Base-by-base conservation (phyloP, 116 monocot genomes). In the Phalaenopsis hybrid region DNA sequence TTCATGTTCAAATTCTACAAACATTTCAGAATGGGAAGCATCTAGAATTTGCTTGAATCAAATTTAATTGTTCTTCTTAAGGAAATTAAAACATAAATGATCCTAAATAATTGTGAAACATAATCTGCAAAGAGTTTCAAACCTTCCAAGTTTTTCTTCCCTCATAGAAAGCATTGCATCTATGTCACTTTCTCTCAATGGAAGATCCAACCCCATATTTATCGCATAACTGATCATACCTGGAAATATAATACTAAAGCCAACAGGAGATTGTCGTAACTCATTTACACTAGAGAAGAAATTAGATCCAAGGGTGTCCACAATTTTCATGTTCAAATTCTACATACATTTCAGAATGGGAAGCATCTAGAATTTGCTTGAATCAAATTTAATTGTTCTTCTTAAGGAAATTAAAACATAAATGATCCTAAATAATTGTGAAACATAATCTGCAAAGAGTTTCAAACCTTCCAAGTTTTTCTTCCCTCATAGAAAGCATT, bases 81-180 rank as follows among this genome's bases (percentile, higher is more conserved):
- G 25, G 65, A 65, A 65, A 23, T 65, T n/a, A 65, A 23, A 65
- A 28, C 70, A 37, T 70, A 13, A 31, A 33, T 3, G 16, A 9
- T 9, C 34, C 34, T 28, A 75, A 44, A 18, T 75, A 21, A 75
- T 75, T 31, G 41, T 20, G 17, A 75, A 75, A 45, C 43, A 75
- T 18, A 44, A 44, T 8, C 76, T 76, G 25, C n/a, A 25, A 76
- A 46, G 25, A 49, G 44, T 7, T 75, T 2, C 57, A 77, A n/a
- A 96, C 96, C 89, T 96, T 89, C 88, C 49, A 50, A 90, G 59
- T 85, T 90, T 90, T 37, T 77, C 25, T 25, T 90, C 88, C 80
- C 92, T 76, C 31, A 78, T 80, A 41, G 12, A 79, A 80, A 90
- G 59, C 81, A 92, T 76, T 45, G 69, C 34, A 73, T 88, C 78